These are phyloP conservation scores for Tinospora cordifolia DNA, from an alignment of 164 flowering plant genomes.

Conservation along the genomic window DNA sequence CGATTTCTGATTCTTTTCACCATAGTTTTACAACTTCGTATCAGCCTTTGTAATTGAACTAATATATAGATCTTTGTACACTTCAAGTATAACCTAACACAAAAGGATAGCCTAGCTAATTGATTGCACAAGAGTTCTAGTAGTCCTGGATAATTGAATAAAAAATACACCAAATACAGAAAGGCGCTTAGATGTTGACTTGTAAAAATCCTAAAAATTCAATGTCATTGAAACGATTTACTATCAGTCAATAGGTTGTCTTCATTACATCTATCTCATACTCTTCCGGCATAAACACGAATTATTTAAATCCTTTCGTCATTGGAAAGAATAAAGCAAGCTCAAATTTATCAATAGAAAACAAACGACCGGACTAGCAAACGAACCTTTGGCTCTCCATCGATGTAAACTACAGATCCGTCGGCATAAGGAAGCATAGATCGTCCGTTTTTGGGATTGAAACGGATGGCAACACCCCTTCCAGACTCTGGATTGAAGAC, in stretches of 20 bases:
- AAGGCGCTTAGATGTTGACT: neutral
- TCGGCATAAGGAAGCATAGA: slow-evolving; percentile 41
- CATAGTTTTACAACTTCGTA: too few relatives aligned
- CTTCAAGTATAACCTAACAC: too few relatives aligned
- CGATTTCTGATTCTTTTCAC: too few relatives aligned
- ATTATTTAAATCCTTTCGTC: neutral
- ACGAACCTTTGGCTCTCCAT: slow-evolving; percentile 62
- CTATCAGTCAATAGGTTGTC: neutral
- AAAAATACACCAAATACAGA: neutral
- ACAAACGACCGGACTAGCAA: slow-evolving; percentile 14
- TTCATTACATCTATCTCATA: neutral
- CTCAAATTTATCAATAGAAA: neutral
- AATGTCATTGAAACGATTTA: neutral
- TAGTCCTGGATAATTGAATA: neutral
- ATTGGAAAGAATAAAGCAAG: neutral
- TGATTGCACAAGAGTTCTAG: too few relatives aligned
- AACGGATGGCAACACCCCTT: slow-evolving; percentile 50
- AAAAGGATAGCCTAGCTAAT: too few relatives aligned
- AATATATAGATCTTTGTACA: too few relatives aligned
- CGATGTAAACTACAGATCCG: slow-evolving; percentile 40
- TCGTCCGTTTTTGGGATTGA: slow-evolving; percentile 40
- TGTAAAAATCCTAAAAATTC: neutral
- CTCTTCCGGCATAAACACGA: neutral
- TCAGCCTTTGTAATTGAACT: too few relatives aligned
- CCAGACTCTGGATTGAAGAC: slow-evolving; percentile 36